phyloP scores from a whole-genome alignment of 805 yeast species.

The Candida incommunis region DNA sequence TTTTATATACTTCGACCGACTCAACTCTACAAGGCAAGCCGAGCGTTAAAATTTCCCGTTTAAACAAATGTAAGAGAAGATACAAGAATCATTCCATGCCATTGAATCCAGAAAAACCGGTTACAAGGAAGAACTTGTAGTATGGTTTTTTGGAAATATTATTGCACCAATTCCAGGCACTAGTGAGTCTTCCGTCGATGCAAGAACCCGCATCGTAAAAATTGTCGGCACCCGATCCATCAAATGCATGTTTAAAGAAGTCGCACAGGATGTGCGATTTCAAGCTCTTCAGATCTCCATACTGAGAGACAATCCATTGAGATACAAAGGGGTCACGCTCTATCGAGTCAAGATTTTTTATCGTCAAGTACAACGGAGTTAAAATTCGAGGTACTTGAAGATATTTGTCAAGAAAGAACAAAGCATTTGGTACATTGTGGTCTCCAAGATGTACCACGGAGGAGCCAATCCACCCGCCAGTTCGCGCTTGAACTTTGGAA shows the following conservation, averaged over 20 bases:
- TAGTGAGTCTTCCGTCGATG: constrained; percentile 68
- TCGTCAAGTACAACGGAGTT: constrained; percentile 52
- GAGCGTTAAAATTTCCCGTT: no score
- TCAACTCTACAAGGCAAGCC: no score
- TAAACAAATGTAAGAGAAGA: no score
- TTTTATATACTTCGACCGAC: no score
- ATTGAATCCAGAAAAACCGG: constrained; percentile 66
- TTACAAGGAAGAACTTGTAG: constrained; percentile 43
- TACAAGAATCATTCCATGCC: constrained; percentile 47
- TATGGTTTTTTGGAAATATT: constrained; percentile 53
- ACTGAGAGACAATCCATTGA: constrained; percentile 43
- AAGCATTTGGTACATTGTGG: constrained; percentile 71
- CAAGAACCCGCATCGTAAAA: constrained; percentile 76
- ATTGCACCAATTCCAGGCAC: constrained; percentile 77
- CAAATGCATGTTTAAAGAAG: constrained; percentile 47
- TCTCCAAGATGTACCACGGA: constrained; percentile 73
- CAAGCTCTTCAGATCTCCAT: constrained; percentile 39
- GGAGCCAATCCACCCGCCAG: constrained; percentile 66
- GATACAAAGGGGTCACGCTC: constrained; percentile 34
- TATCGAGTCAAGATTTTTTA: constrained; percentile 40
- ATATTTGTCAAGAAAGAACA: constrained; percentile 67
- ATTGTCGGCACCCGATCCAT: constrained; percentile 75
- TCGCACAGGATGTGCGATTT: constrained; percentile 32
- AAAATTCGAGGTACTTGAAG: constrained; percentile 66
- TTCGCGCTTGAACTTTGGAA: constrained; percentile 45